Evolutionary conservation across 106 monocot genomes (phyloP), one percentile per base, ranked within the genome.

Genomic region (Ottelia alismoides): DNA sequence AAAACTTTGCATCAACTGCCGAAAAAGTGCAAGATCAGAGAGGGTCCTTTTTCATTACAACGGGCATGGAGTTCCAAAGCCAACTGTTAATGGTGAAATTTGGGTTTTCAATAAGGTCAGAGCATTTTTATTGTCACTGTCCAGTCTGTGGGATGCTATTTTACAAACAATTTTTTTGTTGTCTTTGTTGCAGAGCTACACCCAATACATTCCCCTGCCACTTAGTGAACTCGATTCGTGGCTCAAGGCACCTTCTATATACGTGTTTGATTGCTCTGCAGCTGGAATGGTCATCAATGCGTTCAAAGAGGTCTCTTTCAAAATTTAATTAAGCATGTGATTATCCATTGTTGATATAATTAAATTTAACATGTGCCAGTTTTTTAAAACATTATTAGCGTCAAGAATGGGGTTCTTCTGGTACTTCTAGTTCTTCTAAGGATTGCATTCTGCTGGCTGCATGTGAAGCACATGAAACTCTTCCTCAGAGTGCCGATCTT

Each of bases 101-200:
- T 94, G 94, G 94, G 81, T 88, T 56, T 94, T 88, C 60, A 94
- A 94, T 52, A 94, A 88, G 90, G 90, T 90, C 18, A 30, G n/a
- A n/a, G n/a, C n/a, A n/a, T n/a, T n/a, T n/a, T n/a, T n/a, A n/a
- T n/a, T n/a, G n/a, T n/a, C n/a, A n/a, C n/a, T n/a, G n/a, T n/a
- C n/a, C n/a, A n/a, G n/a, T n/a, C n/a, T n/a, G n/a, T n/a, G n/a
- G n/a, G n/a, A n/a, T n/a, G n/a, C n/a, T n/a, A n/a, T n/a, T n/a
- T n/a, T n/a, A n/a, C n/a, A n/a, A n/a, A n/a, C n/a, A n/a, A n/a
- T n/a, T n/a, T n/a, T n/a, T n/a, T n/a, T n/a, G n/a, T n/a, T n/a
- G n/a, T n/a, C n/a, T n/a, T n/a, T n/a, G 11, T 27, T 27, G 58
- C 79, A 90, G 88, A 88, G 84, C 66, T 94, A 94, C 58, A 94